phyloP scores from a whole-genome alignment of 1,284 basidiomycete genomes.

The Pisolithus thermaeus region DNA sequence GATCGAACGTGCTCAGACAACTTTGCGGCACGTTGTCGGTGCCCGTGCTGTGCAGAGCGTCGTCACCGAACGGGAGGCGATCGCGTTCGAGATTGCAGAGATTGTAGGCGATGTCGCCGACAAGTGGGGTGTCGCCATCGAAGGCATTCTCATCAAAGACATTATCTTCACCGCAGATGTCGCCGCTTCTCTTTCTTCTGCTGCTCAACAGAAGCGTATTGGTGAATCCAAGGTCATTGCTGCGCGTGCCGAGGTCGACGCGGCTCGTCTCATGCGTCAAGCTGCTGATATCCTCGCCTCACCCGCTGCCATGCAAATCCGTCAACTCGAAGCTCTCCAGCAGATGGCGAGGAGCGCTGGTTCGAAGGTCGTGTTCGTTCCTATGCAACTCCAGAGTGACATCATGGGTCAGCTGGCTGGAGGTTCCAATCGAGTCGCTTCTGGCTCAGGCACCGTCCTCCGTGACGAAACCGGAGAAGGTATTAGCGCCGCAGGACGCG shows the following conservation, averaged over 20 bases:
- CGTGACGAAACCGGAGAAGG: conserved; percentile 40
- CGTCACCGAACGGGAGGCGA: conserved; percentile 92
- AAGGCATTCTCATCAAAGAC: conserved; percentile 92
- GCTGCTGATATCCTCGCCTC: conserved; percentile 89
- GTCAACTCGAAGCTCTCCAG: conserved; percentile 85
- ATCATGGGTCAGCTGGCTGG: conserved; percentile 45
- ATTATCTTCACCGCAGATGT: conserved; percentile 91
- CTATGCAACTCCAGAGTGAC: conserved; percentile 85
- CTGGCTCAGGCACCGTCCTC: conserved; percentile 33
- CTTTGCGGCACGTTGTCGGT: conserved; percentile 91
- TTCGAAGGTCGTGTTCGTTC: conserved; percentile 90
- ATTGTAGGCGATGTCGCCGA: conserved; percentile 85
- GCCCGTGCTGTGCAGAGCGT: conserved; percentile 81
- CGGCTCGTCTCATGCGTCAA: conserved; percentile 91
- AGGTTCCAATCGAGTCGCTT: conserved; percentile 18
- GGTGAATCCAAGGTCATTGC: conserved; percentile 97
- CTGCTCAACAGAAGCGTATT: conserved; percentile 91
- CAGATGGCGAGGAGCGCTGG: conserved; percentile 68
- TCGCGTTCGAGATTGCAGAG: conserved; percentile 93
- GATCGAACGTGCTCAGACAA: conserved; percentile 92
- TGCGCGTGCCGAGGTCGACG: conserved; percentile 92
- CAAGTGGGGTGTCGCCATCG: conserved; percentile 93
- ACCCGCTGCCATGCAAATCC: conserved; percentile 95
- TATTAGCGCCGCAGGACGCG: conserved; percentile 42
- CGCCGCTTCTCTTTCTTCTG: conserved; percentile 87